phyloP scores from a whole-genome alignment of 2,329 filamentous ascomycete species.

The Aureobasidium sp. region DNA sequence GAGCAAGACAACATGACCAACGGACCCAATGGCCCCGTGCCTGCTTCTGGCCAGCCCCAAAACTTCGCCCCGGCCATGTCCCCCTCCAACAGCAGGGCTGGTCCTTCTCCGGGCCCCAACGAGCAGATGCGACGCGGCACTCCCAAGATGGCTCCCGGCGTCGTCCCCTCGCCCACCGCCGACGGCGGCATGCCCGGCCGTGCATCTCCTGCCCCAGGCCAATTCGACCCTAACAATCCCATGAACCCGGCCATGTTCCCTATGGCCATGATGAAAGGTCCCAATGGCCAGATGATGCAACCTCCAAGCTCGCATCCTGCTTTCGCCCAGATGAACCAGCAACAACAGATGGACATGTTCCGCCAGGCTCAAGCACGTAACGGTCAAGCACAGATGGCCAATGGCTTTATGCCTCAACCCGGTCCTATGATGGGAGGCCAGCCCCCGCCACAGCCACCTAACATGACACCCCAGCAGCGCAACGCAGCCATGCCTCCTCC shows the following conservation, averaged over 20 bases:
- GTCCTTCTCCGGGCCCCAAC: slow-evolving; percentile 68
- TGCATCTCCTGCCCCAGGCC: slow-evolving; percentile 51
- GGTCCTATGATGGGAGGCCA: slow-evolving; percentile 34
- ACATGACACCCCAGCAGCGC: slow-evolving; percentile 65
- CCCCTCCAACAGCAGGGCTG: slow-evolving; percentile 58
- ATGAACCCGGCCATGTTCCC: slow-evolving; percentile 27
- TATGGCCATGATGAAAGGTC: slow-evolving; percentile 43
- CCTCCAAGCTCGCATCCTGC: slow-evolving; percentile 61
- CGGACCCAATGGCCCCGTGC: slow-evolving; percentile 35
- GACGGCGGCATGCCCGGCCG: slow-evolving; percentile 59
- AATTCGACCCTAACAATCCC: slow-evolving; percentile 40
- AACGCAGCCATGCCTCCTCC: slow-evolving; percentile 48
- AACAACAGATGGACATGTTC: slow-evolving; percentile 39
- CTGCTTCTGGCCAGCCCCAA: slow-evolving; percentile 43
- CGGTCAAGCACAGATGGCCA: slow-evolving; percentile 27
- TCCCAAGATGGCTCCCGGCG: slow-evolving; percentile 61
- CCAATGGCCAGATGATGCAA: slow-evolving; percentile 38
- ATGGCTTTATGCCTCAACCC: slow-evolving; percentile 29
- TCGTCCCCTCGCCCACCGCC: slow-evolving; percentile 62
- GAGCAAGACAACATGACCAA: slow-evolving; percentile 61
- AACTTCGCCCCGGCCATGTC: slow-evolving; percentile 47
- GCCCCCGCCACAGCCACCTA: slow-evolving; percentile 41
- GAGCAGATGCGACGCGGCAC: slow-evolving; percentile 75
- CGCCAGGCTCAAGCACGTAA: slow-evolving; percentile 22
- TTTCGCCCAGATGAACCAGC: slow-evolving; percentile 48